These are phyloP conservation scores for Zymoseptoria passerinii DNA, from an alignment of 2,329 filamentous ascomycete species.

Conservation along the genomic window DNA sequence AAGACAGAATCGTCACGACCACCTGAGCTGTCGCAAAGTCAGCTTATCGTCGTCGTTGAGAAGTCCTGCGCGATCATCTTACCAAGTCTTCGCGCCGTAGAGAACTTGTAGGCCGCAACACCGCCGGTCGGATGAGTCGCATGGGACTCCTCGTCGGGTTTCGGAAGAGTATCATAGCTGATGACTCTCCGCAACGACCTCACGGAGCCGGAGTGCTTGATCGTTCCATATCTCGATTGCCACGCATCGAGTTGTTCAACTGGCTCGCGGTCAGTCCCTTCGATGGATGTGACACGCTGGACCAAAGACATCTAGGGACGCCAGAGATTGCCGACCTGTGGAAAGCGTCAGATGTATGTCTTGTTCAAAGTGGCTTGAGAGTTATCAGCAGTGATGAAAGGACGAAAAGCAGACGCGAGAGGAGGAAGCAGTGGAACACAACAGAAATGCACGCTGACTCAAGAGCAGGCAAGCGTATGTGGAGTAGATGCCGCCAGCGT, in stretches of 20 bases:
- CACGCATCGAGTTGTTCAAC: constrained; percentile 11
- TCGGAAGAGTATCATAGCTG: constrained; percentile 43
- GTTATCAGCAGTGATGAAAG: not conserved
- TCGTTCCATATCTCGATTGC: constrained; percentile 17
- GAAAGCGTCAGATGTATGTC: constrained; percentile 2
- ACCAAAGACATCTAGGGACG: constrained; percentile 40
- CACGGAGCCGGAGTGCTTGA: constrained; percentile 16
- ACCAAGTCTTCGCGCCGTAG: constrained; percentile 29
- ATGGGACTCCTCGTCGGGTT: constrained; percentile 28
- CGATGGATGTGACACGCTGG: constrained; percentile 44
- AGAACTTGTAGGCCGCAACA: constrained; percentile 44
- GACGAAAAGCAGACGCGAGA: not conserved
- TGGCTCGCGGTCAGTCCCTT: constrained; percentile 41
- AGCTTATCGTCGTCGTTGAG: not conserved
- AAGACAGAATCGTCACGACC: constrained; percentile 58
- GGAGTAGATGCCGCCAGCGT: not conserved
- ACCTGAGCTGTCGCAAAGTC: constrained; percentile 53
- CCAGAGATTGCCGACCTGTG: constrained; percentile 1
- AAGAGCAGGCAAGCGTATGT: not conserved
- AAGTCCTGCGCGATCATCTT: not conserved
- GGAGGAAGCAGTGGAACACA: constrained; percentile 2
- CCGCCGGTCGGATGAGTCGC: constrained; percentile 34
- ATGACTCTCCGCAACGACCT: constrained; percentile 35
- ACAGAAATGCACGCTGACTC: not conserved
- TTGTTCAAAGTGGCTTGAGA: not conserved